phyloP scores from a whole-genome alignment of 2,329 filamentous ascomycete genomes.

The Xylaria sp. region DNA sequence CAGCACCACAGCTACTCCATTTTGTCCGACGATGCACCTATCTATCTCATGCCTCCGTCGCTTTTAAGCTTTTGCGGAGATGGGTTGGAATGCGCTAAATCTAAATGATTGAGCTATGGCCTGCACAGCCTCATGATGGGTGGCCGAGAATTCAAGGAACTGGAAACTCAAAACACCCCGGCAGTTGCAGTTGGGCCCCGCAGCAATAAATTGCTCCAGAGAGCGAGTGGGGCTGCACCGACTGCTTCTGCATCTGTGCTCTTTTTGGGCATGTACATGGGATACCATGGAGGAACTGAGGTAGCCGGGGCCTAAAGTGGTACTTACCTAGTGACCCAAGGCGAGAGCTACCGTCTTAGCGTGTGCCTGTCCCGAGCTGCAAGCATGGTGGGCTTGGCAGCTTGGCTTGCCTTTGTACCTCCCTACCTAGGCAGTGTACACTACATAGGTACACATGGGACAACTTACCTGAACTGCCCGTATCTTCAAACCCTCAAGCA shows the following conservation, averaged over 20 bases:
- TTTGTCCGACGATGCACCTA: neutral
- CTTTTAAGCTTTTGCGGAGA: constrained; percentile 6
- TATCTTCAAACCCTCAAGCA: neutral
- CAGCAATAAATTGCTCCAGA: constrained; percentile 35
- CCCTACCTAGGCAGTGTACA: neutral
- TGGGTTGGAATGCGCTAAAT: neutral
- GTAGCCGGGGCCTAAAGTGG: constrained; percentile 14
- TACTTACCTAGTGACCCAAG: constrained; percentile 4
- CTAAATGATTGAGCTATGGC: neutral
- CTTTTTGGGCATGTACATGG: neutral
- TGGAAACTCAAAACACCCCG: constrained; percentile 28
- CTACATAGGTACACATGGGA: constrained; percentile 1
- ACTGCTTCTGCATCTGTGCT: neutral
- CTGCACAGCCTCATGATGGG: constrained; percentile 27
- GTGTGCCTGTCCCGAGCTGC: constrained; percentile 38
- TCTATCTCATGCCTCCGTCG: neutral
- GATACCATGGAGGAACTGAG: constrained; percentile 1
- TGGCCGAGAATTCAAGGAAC: constrained; percentile 31
- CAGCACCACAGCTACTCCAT: neutral
- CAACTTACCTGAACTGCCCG: neutral
- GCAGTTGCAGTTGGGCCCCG: constrained; percentile 36
- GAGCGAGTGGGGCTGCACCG: constrained; percentile 34
- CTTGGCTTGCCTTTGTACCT: constrained; percentile 18
- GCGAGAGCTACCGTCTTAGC: constrained; percentile 25
- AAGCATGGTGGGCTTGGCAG: constrained; percentile 31